Evolutionary conservation across 2,329 filamentous ascomycete genomes (phyloP).

Genomic region (Neodidymelliopsis sp.): DNA sequence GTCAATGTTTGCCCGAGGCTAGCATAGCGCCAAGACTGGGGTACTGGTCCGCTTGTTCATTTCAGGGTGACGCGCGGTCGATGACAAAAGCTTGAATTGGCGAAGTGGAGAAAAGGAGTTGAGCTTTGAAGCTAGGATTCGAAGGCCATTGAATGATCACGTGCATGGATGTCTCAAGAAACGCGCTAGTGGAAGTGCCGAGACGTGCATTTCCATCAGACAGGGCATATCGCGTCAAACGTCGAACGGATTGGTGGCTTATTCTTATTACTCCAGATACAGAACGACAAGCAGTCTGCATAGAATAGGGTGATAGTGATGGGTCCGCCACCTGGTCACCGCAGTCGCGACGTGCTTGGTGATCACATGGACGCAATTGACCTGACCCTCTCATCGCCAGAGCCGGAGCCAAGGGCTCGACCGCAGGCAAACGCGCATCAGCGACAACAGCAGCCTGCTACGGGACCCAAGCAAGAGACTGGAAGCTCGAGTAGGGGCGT

Average conservation of each 20-base stretch:
- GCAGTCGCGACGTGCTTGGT: neutral
- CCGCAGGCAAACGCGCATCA: neutral
- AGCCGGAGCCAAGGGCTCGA: conserved; percentile 23
- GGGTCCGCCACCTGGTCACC: conserved; percentile 1
- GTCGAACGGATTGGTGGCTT: too few relatives aligned
- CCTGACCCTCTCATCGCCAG: conserved; percentile 35
- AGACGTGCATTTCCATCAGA: too few relatives aligned
- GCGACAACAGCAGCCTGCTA: conserved; percentile 19
- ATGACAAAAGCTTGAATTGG: conserved; percentile 1
- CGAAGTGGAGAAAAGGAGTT: neutral
- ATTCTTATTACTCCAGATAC: too few relatives aligned
- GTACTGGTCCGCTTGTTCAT: conserved; percentile 7
- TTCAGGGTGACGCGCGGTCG: conserved; percentile 4
- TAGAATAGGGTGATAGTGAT: too few relatives aligned
- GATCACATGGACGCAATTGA: conserved; percentile 31
- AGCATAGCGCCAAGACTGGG: conserved; percentile 5
- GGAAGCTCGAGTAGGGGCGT: neutral
- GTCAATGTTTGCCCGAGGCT: conserved; percentile 12
- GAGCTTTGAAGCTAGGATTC: neutral
- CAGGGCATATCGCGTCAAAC: too few relatives aligned
- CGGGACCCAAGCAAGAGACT: conserved; percentile 18
- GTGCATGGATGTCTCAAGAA: conserved; percentile 11
- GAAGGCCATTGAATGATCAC: neutral
- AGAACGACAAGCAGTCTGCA: too few relatives aligned
- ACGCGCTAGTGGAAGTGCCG: too few relatives aligned